phyloP scores from a whole-genome alignment of 768 basidiomycete species.

The Fomitopsis pulvina region DNA sequence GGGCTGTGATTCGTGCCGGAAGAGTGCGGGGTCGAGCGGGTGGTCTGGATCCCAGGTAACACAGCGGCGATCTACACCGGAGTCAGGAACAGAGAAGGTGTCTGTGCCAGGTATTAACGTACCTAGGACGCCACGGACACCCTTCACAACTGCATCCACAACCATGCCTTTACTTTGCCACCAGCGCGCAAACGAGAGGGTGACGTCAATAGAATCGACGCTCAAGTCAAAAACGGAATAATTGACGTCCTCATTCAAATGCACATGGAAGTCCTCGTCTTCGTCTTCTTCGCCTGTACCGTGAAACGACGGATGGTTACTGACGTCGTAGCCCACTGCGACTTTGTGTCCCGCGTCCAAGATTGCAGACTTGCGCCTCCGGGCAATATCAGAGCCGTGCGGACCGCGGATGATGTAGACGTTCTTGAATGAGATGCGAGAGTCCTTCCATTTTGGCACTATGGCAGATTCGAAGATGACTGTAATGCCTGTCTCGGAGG shows the following conservation, averaged over 20 bases:
- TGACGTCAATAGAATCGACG: constrained; percentile 93
- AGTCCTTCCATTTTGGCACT: constrained; percentile 96
- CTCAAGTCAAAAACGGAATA: constrained; percentile 91
- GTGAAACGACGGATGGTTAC: constrained; percentile 69
- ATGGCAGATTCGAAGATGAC: constrained; percentile 97
- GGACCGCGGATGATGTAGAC: constrained; percentile 89
- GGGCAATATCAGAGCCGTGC: constrained; percentile 6
- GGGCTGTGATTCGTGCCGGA: constrained; percentile 62
- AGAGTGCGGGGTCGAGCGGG: constrained; percentile 72
- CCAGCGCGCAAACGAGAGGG: constrained; percentile 87
- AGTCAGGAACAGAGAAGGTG: background rate
- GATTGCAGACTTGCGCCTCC: constrained; percentile 5
- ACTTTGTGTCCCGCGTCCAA: constrained; percentile 38
- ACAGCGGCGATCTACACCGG: constrained; percentile 70
- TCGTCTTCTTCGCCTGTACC: constrained; percentile 57
- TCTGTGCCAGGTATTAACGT: background rate
- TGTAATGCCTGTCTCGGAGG: constrained; percentile 86
- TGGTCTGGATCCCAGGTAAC: constrained; percentile 83
- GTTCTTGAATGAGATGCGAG: constrained; percentile 93
- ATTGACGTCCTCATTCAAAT: constrained; percentile 53
- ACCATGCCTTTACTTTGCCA: constrained; percentile 92
- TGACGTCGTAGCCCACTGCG: constrained; percentile 70
- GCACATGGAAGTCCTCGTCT: constrained; percentile 13
- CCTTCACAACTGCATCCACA: constrained; percentile 85
- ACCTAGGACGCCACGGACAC: constrained; percentile 93